phyloP scores from a whole-genome alignment of 805 yeast genomes.

The Suhomyces emberorum region DNA sequence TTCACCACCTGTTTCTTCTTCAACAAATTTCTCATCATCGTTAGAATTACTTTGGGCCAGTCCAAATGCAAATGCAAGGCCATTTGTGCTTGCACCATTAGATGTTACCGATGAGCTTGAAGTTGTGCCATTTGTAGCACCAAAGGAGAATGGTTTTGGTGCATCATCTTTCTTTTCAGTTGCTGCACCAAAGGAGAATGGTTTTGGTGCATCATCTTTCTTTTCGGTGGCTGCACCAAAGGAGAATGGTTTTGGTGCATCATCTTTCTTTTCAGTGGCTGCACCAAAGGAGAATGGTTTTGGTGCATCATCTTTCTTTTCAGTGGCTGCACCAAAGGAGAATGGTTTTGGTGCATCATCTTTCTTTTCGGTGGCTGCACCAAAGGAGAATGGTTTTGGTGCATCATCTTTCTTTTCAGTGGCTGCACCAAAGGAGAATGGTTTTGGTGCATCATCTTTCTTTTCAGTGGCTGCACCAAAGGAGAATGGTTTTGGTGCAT shows the following conservation, averaged over 20 bases:
- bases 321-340: background rate
- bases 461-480: constrained; percentile 10
- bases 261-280: background rate
- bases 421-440: constrained; percentile 9
- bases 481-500: constrained; percentile 2
- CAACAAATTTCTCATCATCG: constrained; percentile 33
- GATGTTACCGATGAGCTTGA: too few species aligned
- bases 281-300: constrained; percentile 4
- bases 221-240: constrained; percentile 8
- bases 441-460: constrained; percentile 4
- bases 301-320: background rate
- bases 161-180: too few species aligned
- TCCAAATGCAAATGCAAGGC: constrained; percentile 21
- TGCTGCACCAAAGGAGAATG: constrained; percentile 3
- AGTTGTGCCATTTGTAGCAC: constrained; percentile 8
- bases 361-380: background rate
- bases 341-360: constrained; percentile 6
- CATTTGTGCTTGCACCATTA: too few species aligned
- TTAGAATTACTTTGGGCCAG: constrained; percentile 2
- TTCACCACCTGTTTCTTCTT: constrained; percentile 47
- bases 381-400: background rate
- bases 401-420: constrained; percentile 1
- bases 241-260: constrained; percentile 10
- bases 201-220: background rate
- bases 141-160: constrained; percentile 13